Conservation (phyloP, 2,329 filamentous ascomycete species). For the Colletotrichum truncatum region DNA sequence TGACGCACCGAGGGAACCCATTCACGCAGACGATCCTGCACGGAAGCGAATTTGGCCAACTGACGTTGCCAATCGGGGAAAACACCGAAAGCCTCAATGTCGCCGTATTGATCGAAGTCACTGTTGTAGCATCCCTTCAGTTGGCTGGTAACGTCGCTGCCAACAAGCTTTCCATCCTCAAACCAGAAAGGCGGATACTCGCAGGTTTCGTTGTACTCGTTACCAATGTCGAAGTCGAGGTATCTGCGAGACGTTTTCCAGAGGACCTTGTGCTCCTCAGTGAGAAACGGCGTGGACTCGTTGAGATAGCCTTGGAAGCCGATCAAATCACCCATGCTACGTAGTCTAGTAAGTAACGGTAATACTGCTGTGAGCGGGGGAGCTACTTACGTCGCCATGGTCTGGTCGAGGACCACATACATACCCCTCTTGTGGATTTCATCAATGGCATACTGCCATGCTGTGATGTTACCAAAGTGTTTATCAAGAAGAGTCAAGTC, state of each 20-base stretch:
- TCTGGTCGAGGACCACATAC: constrained; percentile 75
- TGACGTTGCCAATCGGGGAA: constrained; percentile 72
- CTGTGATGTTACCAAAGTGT: constrained; percentile 67
- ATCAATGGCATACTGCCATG: constrained; percentile 65
- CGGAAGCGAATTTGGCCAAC: constrained; percentile 72
- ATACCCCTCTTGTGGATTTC: constrained; percentile 70
- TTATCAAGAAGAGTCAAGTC: constrained; percentile 71
- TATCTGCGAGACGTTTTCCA: constrained; percentile 67
- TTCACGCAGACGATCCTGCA: constrained; percentile 73
- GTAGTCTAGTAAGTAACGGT: constrained; percentile 8
- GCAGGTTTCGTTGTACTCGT: constrained; percentile 62
- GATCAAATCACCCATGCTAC: constrained; percentile 71
- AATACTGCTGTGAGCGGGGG: neutral
- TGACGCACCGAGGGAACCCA: constrained; percentile 67
- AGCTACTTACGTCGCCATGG: constrained; percentile 50
- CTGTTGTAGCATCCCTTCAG: constrained; percentile 68
- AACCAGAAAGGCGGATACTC: constrained; percentile 70
- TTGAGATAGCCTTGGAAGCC: constrained; percentile 71
- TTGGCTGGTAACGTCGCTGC: constrained; percentile 52
- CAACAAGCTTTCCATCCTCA: constrained; percentile 62
- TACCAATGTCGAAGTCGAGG: constrained; percentile 64
- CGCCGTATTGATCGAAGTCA: constrained; percentile 72
- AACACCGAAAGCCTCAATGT: constrained; percentile 70
- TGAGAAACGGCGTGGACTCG: constrained; percentile 62
- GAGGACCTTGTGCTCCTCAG: constrained; percentile 63